Percentiles rank a stretch among this genome's conserved stretches.
Conservation (phyloP, 2,329 filamentous ascomycete genomes). For the Xylaria polymorpha region DNA sequence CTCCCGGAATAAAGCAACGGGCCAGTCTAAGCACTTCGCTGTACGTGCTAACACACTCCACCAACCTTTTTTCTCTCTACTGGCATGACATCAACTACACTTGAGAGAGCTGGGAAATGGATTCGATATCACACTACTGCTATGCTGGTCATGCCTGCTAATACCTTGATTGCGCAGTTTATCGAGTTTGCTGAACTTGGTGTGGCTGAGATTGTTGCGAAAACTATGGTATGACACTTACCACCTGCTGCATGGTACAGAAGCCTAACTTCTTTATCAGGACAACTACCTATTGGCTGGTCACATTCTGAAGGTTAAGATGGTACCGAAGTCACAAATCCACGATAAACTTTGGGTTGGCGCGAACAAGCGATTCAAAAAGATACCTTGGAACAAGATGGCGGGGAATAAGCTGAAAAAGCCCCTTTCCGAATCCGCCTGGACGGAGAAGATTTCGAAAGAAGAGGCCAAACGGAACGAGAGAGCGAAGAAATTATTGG, state of each 20-base stretch:
- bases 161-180: slow-evolving; percentile 61
- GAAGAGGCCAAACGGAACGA: slow-evolving; percentile 77
- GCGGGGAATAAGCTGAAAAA: slow-evolving; percentile 79
- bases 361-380: slow-evolving; percentile 89
- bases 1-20: slow-evolving; percentile 91
- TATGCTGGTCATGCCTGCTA: slow-evolving; percentile 3
- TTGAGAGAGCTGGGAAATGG: not conserved
- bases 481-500: slow-evolving; percentile 80
- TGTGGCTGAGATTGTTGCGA: slow-evolving; percentile 87
- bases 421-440: slow-evolving; percentile 78
- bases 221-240: slow-evolving; percentile 76
- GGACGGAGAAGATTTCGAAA: slow-evolving; percentile 78
- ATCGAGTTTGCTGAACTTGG: slow-evolving; percentile 85
- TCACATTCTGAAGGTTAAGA: slow-evolving; percentile 89
- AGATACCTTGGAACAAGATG: slow-evolving; percentile 87
- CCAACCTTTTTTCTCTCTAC: not conserved
- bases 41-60: slow-evolving; percentile 26
- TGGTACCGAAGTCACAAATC: slow-evolving; percentile 79
- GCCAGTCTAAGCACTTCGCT: slow-evolving; percentile 90
- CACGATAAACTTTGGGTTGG: slow-evolving; percentile 89
- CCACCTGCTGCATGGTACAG: not conserved
- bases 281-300: slow-evolving; percentile 85
- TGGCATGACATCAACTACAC: not conserved
- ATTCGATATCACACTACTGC: not conserved
- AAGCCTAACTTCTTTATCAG: slow-evolving; percentile 25